Conservation (phyloP, 2,329 filamentous ascomycete genomes). For the Stemphylium lycopersici region DNA sequence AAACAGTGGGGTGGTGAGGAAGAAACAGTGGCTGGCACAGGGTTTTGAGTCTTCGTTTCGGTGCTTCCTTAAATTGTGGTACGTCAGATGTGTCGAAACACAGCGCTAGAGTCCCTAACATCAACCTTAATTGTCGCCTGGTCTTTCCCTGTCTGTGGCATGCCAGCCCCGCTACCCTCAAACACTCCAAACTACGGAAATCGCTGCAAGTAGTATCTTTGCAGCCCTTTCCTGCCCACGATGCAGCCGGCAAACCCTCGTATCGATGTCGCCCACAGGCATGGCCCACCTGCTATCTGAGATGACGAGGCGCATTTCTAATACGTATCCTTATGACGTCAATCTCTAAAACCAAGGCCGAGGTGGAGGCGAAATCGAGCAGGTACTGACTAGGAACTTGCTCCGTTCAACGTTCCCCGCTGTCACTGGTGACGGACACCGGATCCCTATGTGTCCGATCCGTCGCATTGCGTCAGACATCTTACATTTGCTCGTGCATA, state of each 20-base stretch:
- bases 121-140: slow-evolving; percentile 6
- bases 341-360: background rate
- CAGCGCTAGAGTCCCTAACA: slow-evolving; percentile 4
- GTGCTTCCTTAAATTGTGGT: slow-evolving; percentile 10
- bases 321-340: background rate
- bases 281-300: background rate
- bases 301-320: background rate
- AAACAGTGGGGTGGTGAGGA: background rate
- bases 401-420: slow-evolving; percentile 10
- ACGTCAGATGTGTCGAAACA: slow-evolving; percentile 16
- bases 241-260: background rate
- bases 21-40: slow-evolving; percentile 1
- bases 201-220: background rate
- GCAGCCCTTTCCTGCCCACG: background rate
- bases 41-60: slow-evolving; percentile 2
- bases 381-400: background rate
- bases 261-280: background rate
- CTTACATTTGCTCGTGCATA: too few species aligned
- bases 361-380: background rate
- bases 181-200: slow-evolving; percentile 3
- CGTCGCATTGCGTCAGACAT: too few species aligned
- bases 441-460: too few species aligned
- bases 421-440: slow-evolving; percentile 1
- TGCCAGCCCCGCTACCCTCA: background rate
- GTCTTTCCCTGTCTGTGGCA: background rate